These are phyloP conservation scores for Erodium maritimum DNA, from an alignment of 345 rosid genomes.

Conservation along the genomic window DNA sequence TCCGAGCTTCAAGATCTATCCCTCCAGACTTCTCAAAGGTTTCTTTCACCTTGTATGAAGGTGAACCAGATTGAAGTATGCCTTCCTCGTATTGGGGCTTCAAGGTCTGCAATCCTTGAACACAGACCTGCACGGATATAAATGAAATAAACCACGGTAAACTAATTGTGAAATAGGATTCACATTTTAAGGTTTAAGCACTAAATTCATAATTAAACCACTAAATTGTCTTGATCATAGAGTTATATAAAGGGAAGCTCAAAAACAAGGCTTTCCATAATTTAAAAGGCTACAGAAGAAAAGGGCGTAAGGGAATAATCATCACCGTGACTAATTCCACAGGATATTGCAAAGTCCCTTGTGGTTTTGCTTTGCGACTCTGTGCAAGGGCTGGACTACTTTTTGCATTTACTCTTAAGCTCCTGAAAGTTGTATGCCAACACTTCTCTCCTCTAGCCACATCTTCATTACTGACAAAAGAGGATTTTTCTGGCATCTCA, in stretches of 20 bases:
- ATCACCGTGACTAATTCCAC: slow-evolving; percentile 72
- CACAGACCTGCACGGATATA: slow-evolving; percentile 44
- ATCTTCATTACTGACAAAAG: slow-evolving; percentile 29
- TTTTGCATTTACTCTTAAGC: slow-evolving; percentile 43
- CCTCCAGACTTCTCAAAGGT: slow-evolving; percentile 44
- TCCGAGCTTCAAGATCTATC: slow-evolving; percentile 54
- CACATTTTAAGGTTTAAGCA: background rate
- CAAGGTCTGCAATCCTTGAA: slow-evolving; percentile 71
- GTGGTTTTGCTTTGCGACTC: slow-evolving; percentile 29
- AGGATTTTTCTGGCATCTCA: slow-evolving; percentile 53
- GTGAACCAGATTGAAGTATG: slow-evolving; percentile 14
- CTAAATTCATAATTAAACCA: background rate
- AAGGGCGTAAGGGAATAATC: background rate
- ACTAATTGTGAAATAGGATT: background rate
- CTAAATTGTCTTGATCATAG: background rate
- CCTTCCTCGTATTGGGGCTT: slow-evolving; percentile 53
- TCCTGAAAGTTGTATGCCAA: slow-evolving; percentile 77
- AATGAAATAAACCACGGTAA: background rate
- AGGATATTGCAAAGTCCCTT: slow-evolving; percentile 34
- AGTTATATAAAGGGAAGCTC: background rate
- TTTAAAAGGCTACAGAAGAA: background rate
- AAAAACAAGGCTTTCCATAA: background rate
- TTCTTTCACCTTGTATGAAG: slow-evolving; percentile 49
- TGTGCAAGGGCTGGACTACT: slow-evolving; percentile 22
- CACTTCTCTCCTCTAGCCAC: slow-evolving; percentile 66